Evolutionary conservation across 169 alveolate species (phyloP), one percentile per base, ranked within the genome.

Genomic region (Eimeria sp.): DNA sequence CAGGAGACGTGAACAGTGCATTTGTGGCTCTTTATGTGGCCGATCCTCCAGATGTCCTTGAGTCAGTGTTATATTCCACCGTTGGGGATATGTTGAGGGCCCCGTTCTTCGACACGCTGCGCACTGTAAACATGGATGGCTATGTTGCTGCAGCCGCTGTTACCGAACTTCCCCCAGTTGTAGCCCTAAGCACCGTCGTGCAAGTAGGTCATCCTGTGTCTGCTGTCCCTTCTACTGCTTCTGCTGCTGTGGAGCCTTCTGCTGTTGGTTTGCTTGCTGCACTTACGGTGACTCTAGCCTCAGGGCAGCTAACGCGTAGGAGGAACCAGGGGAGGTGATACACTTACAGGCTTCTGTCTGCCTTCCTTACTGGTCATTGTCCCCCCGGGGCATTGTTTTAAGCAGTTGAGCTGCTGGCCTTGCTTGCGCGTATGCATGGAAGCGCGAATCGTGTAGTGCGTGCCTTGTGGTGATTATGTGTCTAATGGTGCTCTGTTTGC

Each of bases 51-150:
- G 97, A 87, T 43, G 61, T 75, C 49, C 49, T 88, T 63, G 95
- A 95, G n/a, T 34, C 63, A 34, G 93, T 90, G 16, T 11, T 95
- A 5, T 73, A 88, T 61, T 22, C 93, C 9, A 51, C 61, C 27
- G 4, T 88, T 7, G 97, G 95, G n/a, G 93, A 75, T 11, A 30
- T 95, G 78, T 6, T 95, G 20, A 54, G 92, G 65, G 76, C 94
- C 25, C 97, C 97, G 5, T 95, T 95, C 90, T 95, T 95, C 65
- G 93, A 84, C 27, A 76, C 87, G 4, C 58, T 95, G 0, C 92
- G 97, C 88, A 95, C 97, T 0, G 72, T 25, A 43, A 87, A 84
- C 92, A 95, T 88, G 95, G 97, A 95, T 83, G 97, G 97, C 25
- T 95, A 95, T 63, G 95, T 95, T 22, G 97, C 97, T 3, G 43